Conservation (phyloP, 2,329 filamentous ascomycete species). For the Didymella pomorum region DNA sequence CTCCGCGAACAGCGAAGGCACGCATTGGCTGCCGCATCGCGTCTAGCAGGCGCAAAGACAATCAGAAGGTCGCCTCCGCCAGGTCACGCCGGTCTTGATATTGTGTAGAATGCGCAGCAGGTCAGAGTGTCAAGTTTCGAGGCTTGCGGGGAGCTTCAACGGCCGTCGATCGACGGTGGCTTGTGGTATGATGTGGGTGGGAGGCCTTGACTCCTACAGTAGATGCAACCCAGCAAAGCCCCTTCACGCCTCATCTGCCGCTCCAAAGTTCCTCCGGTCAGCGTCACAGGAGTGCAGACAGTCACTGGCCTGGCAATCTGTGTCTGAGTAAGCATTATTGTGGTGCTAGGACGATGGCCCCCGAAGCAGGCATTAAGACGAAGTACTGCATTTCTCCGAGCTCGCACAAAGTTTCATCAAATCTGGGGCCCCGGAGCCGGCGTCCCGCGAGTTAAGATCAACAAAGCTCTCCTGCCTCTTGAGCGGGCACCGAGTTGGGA, state of each 20-base stretch:
- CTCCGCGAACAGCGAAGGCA: slow-evolving; percentile 13
- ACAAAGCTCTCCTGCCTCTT: not conserved
- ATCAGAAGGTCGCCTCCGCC: not conserved
- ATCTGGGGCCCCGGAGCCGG: slow-evolving; percentile 6
- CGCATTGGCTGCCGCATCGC: slow-evolving; percentile 1
- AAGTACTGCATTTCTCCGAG: slow-evolving; percentile 1
- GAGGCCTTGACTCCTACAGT: slow-evolving; percentile 4
- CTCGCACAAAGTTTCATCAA: slow-evolving; percentile 4
- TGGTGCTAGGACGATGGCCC: not conserved
- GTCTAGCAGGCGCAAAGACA: not conserved
- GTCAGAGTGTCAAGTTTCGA: not conserved
- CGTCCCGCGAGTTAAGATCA: not conserved
- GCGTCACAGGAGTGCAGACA: not conserved
- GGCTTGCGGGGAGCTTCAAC: not conserved
- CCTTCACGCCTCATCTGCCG: not conserved
- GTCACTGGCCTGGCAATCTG: not conserved
- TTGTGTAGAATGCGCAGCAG: not conserved
- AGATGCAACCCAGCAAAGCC: slow-evolving; percentile 12
- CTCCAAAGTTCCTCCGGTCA: slow-evolving; percentile 4
- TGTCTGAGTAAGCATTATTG: slow-evolving; percentile 14
- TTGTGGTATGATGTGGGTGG: slow-evolving; percentile 10
- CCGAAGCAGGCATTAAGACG: not conserved
- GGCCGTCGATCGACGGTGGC: slow-evolving; percentile 13
- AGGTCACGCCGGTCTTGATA: not conserved
- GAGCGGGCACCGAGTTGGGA: not conserved